Base-by-base conservation (phyloP, 345 rosid genomes). In the Salix purpurea region DNA sequence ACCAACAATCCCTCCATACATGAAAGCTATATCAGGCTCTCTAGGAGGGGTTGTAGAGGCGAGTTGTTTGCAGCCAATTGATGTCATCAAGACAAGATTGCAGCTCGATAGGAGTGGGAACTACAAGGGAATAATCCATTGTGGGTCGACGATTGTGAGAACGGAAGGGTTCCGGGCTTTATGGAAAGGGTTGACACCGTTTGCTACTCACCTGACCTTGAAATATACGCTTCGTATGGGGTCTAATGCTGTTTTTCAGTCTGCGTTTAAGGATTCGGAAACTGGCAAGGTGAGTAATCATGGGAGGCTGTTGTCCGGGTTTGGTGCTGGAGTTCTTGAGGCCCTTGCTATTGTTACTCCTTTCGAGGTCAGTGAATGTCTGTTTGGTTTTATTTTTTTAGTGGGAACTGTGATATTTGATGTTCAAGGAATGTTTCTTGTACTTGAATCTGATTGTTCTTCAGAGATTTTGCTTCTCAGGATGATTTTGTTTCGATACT, bases 241-340 rank as follows among this genome's bases (percentile, higher is more conserved):
- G 9, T 93, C 97, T 30, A 93, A 93, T 82, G 98, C 98, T 24
- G 74, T 92, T 75, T 73, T 93, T 8, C 98, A 96, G 73, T 46
- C 90, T 14, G 89, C 86, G 30, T 91, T 95, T 67, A 93, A 92
- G 91, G 97, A 93, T 77, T 87, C 94, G 0, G 83, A 87, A 52
- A 92, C 94, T 2, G 98, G 98, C 1, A 87, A 88, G 65, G 67
- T 96, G 50, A 91, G 89, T 60, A 89, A 89, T 70, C 84, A 73
- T 0, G 93, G 85, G 40, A 78, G 98, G 71, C 34, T 92, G 32
- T 46, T 91, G 34, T 81, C 99, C 21, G 98, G 99, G 18, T 93
- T 96, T 68, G 99, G 98, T 48, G 98, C 99, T 40, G 97, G 98
- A 2, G 99, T 96, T 71, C 93, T 92, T 3, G 99, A 96, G 82